phyloP scores from a whole-genome alignment of 768 basidiomycete genomes.

The Cystofilobasidium capitatum region DNA sequence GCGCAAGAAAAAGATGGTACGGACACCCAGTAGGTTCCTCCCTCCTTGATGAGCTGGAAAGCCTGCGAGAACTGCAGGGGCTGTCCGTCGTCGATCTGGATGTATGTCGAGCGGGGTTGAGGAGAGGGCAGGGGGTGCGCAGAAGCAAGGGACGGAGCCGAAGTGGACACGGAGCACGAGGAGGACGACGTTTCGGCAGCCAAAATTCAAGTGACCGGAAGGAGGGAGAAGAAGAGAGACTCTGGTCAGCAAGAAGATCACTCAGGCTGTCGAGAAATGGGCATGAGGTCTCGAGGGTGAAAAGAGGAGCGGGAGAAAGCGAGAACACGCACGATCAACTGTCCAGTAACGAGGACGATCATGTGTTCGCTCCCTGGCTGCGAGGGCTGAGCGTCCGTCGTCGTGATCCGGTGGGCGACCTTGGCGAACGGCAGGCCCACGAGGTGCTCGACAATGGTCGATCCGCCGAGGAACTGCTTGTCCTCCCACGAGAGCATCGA shows the following conservation, averaged over 20 bases:
- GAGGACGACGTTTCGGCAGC: too few relatives aligned
- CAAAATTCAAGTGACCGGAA: not conserved
- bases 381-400: slow-evolving; percentile 84
- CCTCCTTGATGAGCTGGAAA: slow-evolving; percentile 81
- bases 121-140: too few relatives aligned
- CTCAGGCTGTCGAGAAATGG: too few relatives aligned
- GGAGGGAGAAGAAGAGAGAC: not conserved
- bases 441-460: slow-evolving; percentile 25
- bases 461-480: slow-evolving; percentile 25
- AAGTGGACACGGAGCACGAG: not conserved
- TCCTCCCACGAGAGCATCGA: slow-evolving; percentile 29
- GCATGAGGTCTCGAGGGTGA: not conserved
- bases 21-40: slow-evolving; percentile 69
- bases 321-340: slow-evolving; percentile 52
- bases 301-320: not conserved
- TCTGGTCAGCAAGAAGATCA: too few relatives aligned
- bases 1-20: not conserved
- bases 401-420: slow-evolving; percentile 70
- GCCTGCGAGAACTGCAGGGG: slow-evolving; percentile 84
- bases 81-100: slow-evolving; percentile 67
- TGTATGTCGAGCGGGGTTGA: too few relatives aligned
- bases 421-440: slow-evolving; percentile 61
- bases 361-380: slow-evolving; percentile 44
- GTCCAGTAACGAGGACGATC: slow-evolving; percentile 80
- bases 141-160: slow-evolving; percentile 13